phyloP scores from a whole-genome alignment of 2,329 filamentous ascomycete genomes.

The Pseudogymnoascus verrucosus region DNA sequence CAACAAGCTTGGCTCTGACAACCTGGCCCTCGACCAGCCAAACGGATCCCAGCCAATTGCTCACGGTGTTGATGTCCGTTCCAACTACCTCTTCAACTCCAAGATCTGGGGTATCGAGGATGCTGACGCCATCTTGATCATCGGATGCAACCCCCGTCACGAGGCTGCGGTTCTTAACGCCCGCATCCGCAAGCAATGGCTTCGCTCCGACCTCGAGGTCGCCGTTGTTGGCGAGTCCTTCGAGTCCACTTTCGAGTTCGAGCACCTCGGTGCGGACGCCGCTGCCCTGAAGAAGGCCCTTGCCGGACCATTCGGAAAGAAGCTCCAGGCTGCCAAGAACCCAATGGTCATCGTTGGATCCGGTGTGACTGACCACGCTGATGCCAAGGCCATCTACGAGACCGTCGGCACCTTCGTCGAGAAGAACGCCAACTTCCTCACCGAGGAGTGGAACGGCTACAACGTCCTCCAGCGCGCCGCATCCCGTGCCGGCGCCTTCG shows the following conservation, averaged over 20 bases:
- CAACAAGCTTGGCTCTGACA: conserved; percentile 94
- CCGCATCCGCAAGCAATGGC: conserved; percentile 95
- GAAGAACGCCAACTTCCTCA: conserved; percentile 88
- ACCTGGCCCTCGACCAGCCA: conserved; percentile 85
- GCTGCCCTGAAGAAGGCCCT: conserved; percentile 78
- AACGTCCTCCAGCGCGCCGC: conserved; percentile 92
- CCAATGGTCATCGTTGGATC: conserved; percentile 97
- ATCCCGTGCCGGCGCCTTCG: conserved; percentile 86
- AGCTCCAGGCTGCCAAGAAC: conserved; percentile 75
- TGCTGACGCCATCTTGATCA: conserved; percentile 81
- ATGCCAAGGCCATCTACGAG: conserved; percentile 91
- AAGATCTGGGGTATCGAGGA: conserved; percentile 90
- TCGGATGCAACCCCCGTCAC: conserved; percentile 91
- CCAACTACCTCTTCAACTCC: conserved; percentile 96
- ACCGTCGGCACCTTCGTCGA: conserved; percentile 83
- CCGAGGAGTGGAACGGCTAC: conserved; percentile 91
- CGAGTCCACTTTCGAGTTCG: conserved; percentile 90
- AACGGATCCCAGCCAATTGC: conserved; percentile 75
- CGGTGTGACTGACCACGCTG: conserved; percentile 80
- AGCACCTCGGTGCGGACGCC: conserved; percentile 76
- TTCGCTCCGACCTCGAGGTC: conserved; percentile 88
- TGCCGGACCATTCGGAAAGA: conserved; percentile 84
- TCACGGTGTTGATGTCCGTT: conserved; percentile 86
- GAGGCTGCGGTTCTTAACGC: conserved; percentile 94
- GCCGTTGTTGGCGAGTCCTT: conserved; percentile 86